Conservation (phyloP, 495 filamentous ascomycete genomes). For the Stereocaulon alpinum region DNA sequence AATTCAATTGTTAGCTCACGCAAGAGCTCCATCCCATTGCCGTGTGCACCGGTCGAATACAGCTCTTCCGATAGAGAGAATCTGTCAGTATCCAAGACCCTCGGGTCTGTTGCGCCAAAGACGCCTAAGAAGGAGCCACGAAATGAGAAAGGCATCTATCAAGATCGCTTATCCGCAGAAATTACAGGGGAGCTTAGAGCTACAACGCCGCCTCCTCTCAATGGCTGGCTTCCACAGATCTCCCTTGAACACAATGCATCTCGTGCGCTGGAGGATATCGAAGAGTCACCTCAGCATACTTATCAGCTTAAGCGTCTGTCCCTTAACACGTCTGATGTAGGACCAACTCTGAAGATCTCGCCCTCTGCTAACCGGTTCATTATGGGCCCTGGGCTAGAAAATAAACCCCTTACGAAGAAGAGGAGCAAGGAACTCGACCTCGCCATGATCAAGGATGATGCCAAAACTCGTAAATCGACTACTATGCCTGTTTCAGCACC, state of each 20-base stretch:
- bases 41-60: background rate
- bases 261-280: conserved; percentile 17
- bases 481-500: background rate
- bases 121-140: background rate
- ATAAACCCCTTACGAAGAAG: conserved; percentile 3
- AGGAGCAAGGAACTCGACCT: conserved; percentile 10
- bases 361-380: conserved; percentile 30
- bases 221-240: background rate
- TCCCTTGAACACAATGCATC: background rate
- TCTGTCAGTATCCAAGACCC: background rate
- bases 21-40: conserved; percentile 13
- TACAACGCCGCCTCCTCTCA: background rate
- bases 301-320: conserved; percentile 23
- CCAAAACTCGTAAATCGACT: background rate
- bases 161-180: background rate
- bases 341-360: conserved; percentile 29
- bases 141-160: conserved; percentile 2
- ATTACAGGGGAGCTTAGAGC: background rate
- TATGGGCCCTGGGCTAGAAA: conserved; percentile 25
- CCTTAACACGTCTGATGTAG: conserved; percentile 13
- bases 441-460: background rate
- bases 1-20: background rate
- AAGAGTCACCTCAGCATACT: conserved; percentile 22
- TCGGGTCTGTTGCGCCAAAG: background rate
- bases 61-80: background rate